Base-by-base conservation (phyloP, 768 basidiomycete species). In the Baorangia bicolor region DNA sequence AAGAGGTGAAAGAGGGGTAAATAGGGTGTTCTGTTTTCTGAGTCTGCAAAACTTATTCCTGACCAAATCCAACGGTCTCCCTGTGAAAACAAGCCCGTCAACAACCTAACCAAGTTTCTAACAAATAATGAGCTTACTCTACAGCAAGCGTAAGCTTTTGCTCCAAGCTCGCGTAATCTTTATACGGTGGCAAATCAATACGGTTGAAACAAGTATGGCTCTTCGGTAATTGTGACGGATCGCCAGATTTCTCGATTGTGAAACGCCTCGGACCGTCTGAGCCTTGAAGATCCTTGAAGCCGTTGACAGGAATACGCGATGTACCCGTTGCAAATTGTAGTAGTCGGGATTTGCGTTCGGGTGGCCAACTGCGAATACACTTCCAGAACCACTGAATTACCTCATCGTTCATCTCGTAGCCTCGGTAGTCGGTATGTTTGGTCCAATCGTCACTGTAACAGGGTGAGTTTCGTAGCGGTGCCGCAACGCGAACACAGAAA, bases 351-450 rank as follows among this genome's bases (percentile, higher is more conserved):
- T 99, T 99, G 74, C 95, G 88, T 78, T 99, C 97, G 1, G 96
- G 87, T 12, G 97, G 96, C 97, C 97, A 99, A 64, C 88, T 86
- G 62, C 92, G 89, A 42, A 99, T 92, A 65, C 93, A 94, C 77
- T 98, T 94, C 97, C 97, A 99, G 88, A 99, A 99, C 97, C 97
- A 99, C 69, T 98, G 94, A 53, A 99, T 95, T 45, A 95, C 92
- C 67, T 96, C 93, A 68, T 96, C 94, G 65, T 88, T 90, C 74
- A 92, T 86, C 74, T 94, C 92, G 68, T 95, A 96, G 16, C 94
- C 96, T 61, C 96, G 88, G 75, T 98, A 98, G 71, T 98, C 97
- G 35, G 97, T 99, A 75, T 95, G 97, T 77, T 98, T 98, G 69
- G 88, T 92, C 97, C 97, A 98, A 71, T 97, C 96, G 61, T 98